Percentiles rank a stretch among this genome's conserved stretches.
These are phyloP conservation scores for Marasmius sp. DNA, from an alignment of 1,284 basidiomycete genomes.

Conservation along the genomic window DNA sequence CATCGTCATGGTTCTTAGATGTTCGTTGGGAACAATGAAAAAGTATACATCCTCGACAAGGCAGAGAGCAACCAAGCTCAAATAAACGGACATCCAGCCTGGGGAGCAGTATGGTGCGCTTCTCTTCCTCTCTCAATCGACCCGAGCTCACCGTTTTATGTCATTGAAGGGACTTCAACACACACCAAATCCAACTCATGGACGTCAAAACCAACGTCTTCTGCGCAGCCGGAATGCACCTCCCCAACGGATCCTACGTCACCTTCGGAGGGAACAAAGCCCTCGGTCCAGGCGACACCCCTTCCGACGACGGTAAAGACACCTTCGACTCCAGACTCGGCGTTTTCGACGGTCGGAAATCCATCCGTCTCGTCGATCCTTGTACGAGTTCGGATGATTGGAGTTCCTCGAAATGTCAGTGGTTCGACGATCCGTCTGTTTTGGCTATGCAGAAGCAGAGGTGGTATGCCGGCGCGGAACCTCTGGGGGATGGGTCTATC, in stretches of 20 bases:
- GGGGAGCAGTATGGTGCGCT: slow-evolving; percentile 47
- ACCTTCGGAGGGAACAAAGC: slow-evolving; percentile 78
- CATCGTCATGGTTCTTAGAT: slow-evolving; percentile 31
- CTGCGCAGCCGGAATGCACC: slow-evolving; percentile 74
- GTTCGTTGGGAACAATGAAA: slow-evolving; percentile 53
- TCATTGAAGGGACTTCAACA: slow-evolving; percentile 45
- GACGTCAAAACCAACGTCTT: slow-evolving; percentile 80
- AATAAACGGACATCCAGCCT: slow-evolving; percentile 53
- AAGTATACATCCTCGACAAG: slow-evolving; percentile 59
- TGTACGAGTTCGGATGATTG: slow-evolving; percentile 58
- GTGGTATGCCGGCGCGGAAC: slow-evolving; percentile 88
- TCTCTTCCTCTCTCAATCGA: slow-evolving; percentile 4
- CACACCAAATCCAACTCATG: slow-evolving; percentile 56
- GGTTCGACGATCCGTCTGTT: slow-evolving; percentile 70
- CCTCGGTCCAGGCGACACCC: slow-evolving; percentile 66
- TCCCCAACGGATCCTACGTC: slow-evolving; percentile 61
- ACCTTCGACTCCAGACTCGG: slow-evolving; percentile 58
- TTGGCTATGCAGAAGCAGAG: slow-evolving; percentile 75
- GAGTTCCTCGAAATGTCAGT: slow-evolving; percentile 56
- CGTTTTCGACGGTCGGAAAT: slow-evolving; percentile 63
- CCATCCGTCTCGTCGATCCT: slow-evolving; percentile 76
- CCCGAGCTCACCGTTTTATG: neutral
- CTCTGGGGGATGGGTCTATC: slow-evolving; percentile 64
- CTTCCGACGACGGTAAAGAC: slow-evolving; percentile 47
- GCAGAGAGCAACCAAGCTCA: slow-evolving; percentile 60